These are phyloP conservation scores for Zygoascus ofunaensis DNA, from an alignment of 805 yeast species.

Conservation along the genomic window DNA sequence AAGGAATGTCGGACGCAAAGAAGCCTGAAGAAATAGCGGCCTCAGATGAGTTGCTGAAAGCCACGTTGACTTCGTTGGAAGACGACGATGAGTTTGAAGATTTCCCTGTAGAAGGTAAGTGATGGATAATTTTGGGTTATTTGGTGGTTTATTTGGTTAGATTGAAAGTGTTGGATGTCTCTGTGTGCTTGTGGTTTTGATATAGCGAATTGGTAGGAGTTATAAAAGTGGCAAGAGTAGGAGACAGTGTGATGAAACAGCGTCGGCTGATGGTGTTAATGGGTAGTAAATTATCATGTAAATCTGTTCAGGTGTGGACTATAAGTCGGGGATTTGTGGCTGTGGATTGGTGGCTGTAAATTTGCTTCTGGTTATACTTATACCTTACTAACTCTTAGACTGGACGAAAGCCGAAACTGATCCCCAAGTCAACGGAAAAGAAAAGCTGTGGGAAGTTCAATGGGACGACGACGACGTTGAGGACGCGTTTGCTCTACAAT, in stretches of 20 bases:
- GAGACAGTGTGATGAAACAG: too few relatives aligned
- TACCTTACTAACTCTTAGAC: conserved; percentile 32
- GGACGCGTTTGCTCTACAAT: conserved; percentile 71
- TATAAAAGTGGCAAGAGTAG: conserved; percentile 1
- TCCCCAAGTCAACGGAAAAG: conserved; percentile 36
- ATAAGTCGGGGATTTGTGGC: too few relatives aligned
- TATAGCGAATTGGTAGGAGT: too few relatives aligned
- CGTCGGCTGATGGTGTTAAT: too few relatives aligned
- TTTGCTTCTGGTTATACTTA: too few relatives aligned
- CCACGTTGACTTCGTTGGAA: conserved; percentile 59
- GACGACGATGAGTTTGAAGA: conserved; percentile 98
- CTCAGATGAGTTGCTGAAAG: neutral
- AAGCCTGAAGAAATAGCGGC: neutral
- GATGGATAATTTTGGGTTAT: too few relatives aligned
- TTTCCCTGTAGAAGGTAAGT: conserved; percentile 72
- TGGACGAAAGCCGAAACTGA: conserved; percentile 59
- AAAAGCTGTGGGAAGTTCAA: conserved; percentile 86
- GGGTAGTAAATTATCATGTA: too few relatives aligned
- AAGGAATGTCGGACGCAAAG: neutral
- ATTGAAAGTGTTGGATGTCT: too few relatives aligned
- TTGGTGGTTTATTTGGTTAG: neutral
- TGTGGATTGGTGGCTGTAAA: too few relatives aligned
- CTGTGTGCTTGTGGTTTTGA: too few relatives aligned
- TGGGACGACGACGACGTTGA: conserved; percentile 93
- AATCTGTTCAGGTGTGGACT: too few relatives aligned